Evolutionary conservation across 2,329 filamentous ascomycete species (phyloP).

Genomic region (Elsinoe fawcettii): DNA sequence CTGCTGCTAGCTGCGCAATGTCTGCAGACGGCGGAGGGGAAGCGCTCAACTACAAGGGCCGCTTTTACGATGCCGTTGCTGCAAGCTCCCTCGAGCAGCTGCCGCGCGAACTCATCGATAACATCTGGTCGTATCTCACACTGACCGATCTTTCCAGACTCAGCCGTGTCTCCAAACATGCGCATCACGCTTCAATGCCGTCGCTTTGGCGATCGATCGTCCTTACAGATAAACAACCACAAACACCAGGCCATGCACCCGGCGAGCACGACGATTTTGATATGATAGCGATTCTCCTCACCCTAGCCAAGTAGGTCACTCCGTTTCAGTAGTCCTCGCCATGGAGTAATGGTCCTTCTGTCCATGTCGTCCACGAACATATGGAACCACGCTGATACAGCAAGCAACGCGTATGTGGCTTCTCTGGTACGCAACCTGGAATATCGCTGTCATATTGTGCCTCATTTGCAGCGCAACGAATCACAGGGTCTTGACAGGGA

Average conservation of each 20-base stretch:
- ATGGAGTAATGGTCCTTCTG: too few relatives aligned
- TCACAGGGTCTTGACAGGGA: not conserved
- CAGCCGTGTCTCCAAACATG: not conserved
- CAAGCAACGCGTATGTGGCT: not conserved
- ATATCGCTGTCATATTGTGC: not conserved
- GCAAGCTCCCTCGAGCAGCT: not conserved
- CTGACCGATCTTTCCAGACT: not conserved
- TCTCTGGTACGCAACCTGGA: not conserved
- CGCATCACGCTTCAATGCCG: not conserved
- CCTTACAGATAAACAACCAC: not conserved
- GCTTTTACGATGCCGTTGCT: not conserved
- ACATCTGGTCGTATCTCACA: not conserved
- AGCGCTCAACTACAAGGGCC: not conserved
- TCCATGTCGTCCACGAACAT: too few relatives aligned
- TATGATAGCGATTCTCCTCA: conserved; percentile 1
- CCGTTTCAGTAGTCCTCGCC: not conserved
- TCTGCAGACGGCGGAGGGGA: not conserved
- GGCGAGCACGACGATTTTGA: conserved; percentile 5
- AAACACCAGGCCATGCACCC: not conserved
- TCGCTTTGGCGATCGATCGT: not conserved
- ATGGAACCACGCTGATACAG: not conserved
- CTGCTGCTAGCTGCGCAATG: not conserved
- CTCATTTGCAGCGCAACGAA: not conserved
- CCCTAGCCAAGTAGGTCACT: not conserved
- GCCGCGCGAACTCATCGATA: not conserved